Base-by-base conservation (phyloP, 2,329 filamentous ascomycete species). In the Dothideomycetes sp. region DNA sequence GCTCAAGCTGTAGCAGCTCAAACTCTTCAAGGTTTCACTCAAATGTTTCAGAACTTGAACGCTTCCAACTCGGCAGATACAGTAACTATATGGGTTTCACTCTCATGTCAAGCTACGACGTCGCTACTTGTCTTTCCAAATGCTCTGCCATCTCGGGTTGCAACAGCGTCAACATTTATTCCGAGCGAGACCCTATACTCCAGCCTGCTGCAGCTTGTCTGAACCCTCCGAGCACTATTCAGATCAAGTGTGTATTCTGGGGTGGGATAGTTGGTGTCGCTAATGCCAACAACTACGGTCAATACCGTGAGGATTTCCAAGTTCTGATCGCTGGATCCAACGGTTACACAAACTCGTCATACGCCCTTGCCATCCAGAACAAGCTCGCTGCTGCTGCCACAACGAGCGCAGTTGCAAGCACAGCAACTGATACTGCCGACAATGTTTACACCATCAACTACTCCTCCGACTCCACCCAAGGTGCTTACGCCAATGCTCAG, bases 171-270 rank as follows among this genome's bases (percentile, higher is more conserved):
- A 46, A 46, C 35, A 41, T 46, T n/a, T 46, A 41, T 30, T 41
- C 29, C 19, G 38, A 41, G 29, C 23, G 38, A 15, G 38, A 41
- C 5, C 38, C 38, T 8, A 50, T 49, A 6, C 17, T 59, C 13
- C 47, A 54, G 30, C 57, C 62, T 4, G 52, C 41, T 20, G 46
- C 51, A 41, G 42, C 33, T n/a, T 64, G 62, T 47, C 34, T 49
- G 11, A 56, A 64, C 34, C 62, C 62, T 19, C 10, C 53, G 1
- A 54, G 52, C 15, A 49, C 55, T n/a, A 56, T 53, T 16, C 55
- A 54, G 22, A 43, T 49, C 42, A 60, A 61, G 46, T 59, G 57
- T 33, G 51, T 52, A 6, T 48, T 56, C 33, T 59, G 49, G 50
- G 50, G 51, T 31, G 50, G 51, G 16, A 47, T 48, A 7, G 51